Percentiles rank a stretch among this genome's conserved stretches.
phyloP scores from a whole-genome alignment of 768 basidiomycete genomes.

The Phlegmacium glaucopus region DNA sequence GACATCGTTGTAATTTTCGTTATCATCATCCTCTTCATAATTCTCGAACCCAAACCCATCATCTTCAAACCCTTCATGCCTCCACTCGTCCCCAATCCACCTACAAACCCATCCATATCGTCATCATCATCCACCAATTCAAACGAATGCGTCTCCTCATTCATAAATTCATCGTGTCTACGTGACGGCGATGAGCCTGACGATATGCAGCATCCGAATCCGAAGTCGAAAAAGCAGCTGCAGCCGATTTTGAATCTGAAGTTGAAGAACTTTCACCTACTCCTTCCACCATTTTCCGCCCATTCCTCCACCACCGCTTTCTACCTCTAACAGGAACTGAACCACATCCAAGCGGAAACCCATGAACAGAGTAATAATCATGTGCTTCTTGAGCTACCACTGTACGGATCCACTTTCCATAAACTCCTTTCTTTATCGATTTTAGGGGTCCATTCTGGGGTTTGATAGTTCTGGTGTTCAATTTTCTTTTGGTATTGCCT shows the following conservation, averaged over 20 bases:
- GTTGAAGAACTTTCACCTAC: not conserved
- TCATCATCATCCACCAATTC: constrained; percentile 5
- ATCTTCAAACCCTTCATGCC: constrained; percentile 13
- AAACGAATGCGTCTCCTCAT: constrained; percentile 2
- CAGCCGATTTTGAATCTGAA: too few species aligned
- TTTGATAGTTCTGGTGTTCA: constrained; percentile 5
- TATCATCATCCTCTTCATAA: constrained; percentile 10
- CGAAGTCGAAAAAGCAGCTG: too few species aligned
- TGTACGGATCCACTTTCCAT: constrained; percentile 24
- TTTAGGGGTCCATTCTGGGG: constrained; percentile 16
- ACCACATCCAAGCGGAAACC: constrained; percentile 15
- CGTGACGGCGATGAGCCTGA: too few species aligned
- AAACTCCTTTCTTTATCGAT: constrained; percentile 14
- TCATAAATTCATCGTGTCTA: constrained; percentile 4
- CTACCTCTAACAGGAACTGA: not conserved
- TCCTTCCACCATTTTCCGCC: not conserved
- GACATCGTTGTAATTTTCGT: constrained; percentile 14
- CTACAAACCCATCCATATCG: not conserved
- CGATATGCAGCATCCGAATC: too few species aligned
- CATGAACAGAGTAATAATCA: constrained; percentile 18
- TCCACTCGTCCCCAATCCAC: constrained; percentile 5
- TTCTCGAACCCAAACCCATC: constrained; percentile 15
- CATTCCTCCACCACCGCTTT: not conserved
- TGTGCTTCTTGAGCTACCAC: constrained; percentile 23
- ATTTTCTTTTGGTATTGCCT: not conserved